Conservation (phyloP, 257 asterid species). For the Forsythia viridissima region DNA sequence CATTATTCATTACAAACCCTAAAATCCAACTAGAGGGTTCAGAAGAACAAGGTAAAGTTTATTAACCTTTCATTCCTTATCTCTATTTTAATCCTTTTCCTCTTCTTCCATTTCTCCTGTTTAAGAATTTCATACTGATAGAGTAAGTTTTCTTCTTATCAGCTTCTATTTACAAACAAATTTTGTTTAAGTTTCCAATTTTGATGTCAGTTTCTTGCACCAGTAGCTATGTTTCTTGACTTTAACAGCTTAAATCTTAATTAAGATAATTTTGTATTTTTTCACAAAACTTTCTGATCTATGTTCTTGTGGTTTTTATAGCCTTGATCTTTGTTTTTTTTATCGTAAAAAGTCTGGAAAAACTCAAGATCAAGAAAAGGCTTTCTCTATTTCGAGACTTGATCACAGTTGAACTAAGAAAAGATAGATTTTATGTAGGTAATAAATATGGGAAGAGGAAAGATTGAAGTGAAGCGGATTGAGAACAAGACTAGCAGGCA, state of each 20-base stretch:
- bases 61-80: constrained; percentile 17
- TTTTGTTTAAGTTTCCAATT: constrained; percentile 17
- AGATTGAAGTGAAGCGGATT: constrained; percentile 77
- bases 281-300: neutral
- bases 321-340: neutral
- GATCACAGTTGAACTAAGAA: neutral
- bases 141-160: neutral
- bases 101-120: constrained; percentile 21
- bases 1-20: constrained; percentile 30
- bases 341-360: neutral
- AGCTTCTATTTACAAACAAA: constrained; percentile 24
- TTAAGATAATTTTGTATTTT: constrained; percentile 22
- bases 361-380: neutral
- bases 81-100: neutral
- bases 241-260: constrained; percentile 13
- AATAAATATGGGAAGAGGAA: constrained; percentile 73
- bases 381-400: neutral
- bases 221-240: constrained; percentile 4
- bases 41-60: constrained; percentile 35
- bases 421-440: neutral
- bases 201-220: constrained; percentile 22
- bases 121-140: constrained; percentile 26
- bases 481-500: constrained; percentile 85
- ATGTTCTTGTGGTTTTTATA: neutral
- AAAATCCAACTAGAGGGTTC: constrained; percentile 28